Evolutionary conservation across 2,329 filamentous ascomycete genomes (phyloP), one percentile per base, ranked within the genome.

Genomic region (Ophiobolus disseminans): DNA sequence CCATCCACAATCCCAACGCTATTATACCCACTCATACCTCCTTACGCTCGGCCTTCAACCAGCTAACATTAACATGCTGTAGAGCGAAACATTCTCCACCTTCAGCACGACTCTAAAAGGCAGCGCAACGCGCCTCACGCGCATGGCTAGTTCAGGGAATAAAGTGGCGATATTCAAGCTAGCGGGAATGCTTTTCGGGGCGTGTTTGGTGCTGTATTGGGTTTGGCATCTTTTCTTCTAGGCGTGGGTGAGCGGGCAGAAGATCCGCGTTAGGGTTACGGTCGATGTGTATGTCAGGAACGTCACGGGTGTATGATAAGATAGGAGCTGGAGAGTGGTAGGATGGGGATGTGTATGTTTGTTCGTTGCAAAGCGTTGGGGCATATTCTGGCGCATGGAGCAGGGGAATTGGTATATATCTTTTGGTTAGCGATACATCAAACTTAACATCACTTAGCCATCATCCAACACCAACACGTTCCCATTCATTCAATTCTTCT

Each of bases 141-240:
- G 91, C 53, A 97, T 97, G 91, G 94, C 94, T 36, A 87, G 87
- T 41, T 86, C 87, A 44, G 94, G 94, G 40, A 96, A 97, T 75
- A 93, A 91, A 65, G 84, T 96, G 31, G 93, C 94, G 13, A 87
- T 97, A 30, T 75, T 99, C 53, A 97, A 97, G 74, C 79, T 99
- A 39, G 86, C 91, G 0, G 93, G 84, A 19, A 95, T 97, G 30
- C 81, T 96, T 19, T 82, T 93, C 34, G 91, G 77, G 5, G 74
- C 78, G 7, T 86, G 95, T 37, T 63, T 97, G 43, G 73, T 91
- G 47, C 68, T 96, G 30, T 97, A 90, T 75, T 91, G 91, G 68
- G 75, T 87, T 10, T 76, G 82, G 60, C 52, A 58, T 35, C 53
- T 68, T 44, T 23, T 70, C 1, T 65, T 66, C 35, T 66, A 39